Evolutionary conservation across 1,284 basidiomycete genomes (phyloP).

Genomic region (Ceratobasidium sp.): DNA sequence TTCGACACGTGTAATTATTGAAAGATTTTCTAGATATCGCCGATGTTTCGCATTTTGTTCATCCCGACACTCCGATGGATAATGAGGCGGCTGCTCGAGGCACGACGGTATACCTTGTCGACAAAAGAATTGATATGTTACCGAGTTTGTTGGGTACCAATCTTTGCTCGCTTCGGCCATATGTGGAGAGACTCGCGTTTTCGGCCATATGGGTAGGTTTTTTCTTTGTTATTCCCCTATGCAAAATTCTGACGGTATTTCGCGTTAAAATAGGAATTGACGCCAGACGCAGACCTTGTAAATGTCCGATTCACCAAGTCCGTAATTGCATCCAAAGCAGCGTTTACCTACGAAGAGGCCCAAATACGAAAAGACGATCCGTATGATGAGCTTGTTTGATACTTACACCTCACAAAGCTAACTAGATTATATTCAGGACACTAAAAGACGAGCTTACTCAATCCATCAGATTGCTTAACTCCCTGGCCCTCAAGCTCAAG

Average conservation of each 20-base stretch:
- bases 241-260: not conserved
- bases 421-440: slow-evolving; percentile 63
- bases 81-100: slow-evolving; percentile 94
- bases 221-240: slow-evolving; percentile 21
- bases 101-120: slow-evolving; percentile 98
- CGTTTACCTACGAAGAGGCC: slow-evolving; percentile 98
- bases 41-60: slow-evolving; percentile 97
- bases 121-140: slow-evolving; percentile 99
- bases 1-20: slow-evolving; percentile 83
- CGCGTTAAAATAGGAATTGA: slow-evolving; percentile 78
- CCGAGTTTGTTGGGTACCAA: slow-evolving; percentile 96
- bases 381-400: slow-evolving; percentile 64
- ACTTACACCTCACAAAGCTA: not conserved
- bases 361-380: slow-evolving; percentile 94
- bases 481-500: slow-evolving; percentile 89
- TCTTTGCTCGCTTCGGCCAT: slow-evolving; percentile 92
- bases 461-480: slow-evolving; percentile 91
- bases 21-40: slow-evolving; percentile 82
- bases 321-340: slow-evolving; percentile 96
- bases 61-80: slow-evolving; percentile 96
- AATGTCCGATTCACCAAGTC: slow-evolving; percentile 95
- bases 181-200: slow-evolving; percentile 96
- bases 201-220: slow-evolving; percentile 92
- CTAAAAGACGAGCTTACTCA: slow-evolving; percentile 87
- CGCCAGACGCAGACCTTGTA: slow-evolving; percentile 88